Evolutionary conservation across 805 yeast species (phyloP).

Genomic region (Torulaspora indica): DNA sequence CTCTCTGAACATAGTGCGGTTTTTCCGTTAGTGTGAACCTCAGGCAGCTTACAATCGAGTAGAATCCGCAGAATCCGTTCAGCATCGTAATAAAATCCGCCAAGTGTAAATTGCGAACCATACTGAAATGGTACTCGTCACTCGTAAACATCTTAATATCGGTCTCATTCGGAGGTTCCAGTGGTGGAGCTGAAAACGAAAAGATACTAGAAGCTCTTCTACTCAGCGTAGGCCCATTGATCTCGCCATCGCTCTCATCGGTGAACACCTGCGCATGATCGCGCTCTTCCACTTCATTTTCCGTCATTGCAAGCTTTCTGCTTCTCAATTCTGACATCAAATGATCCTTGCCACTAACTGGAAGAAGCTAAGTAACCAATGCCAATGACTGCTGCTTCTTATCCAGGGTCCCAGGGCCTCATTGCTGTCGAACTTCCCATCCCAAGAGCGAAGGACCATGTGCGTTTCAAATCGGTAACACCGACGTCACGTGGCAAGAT

Average conservation of each 20-base stretch:
- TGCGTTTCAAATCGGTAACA: neutral
- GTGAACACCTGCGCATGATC: slow-evolving; percentile 11
- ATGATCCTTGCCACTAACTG: neutral
- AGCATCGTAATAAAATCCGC: slow-evolving; percentile 94
- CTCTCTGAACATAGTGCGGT: slow-evolving; percentile 72
- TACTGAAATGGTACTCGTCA: slow-evolving; percentile 79
- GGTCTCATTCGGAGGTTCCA: slow-evolving; percentile 71
- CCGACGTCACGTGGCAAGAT: neutral
- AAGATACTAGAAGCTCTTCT: slow-evolving; percentile 56
- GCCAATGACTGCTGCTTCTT: too few relatives aligned
- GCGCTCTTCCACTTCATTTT: slow-evolving; percentile 3
- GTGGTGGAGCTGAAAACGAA: slow-evolving; percentile 46
- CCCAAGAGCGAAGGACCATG: neutral
- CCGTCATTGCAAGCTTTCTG: slow-evolving; percentile 10
- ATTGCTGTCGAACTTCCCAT: neutral
- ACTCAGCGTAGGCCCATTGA: slow-evolving; percentile 36
- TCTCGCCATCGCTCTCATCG: slow-evolving; percentile 20
- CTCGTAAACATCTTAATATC: slow-evolving; percentile 77
- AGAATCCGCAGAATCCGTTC: slow-evolving; percentile 92
- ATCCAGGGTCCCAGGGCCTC: neutral
- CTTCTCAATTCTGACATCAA: slow-evolving; percentile 12
- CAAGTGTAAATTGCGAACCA: slow-evolving; percentile 82
- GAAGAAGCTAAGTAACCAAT: neutral
- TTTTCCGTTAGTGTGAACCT: slow-evolving; percentile 70
- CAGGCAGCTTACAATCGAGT: slow-evolving; percentile 79